A percentile compares a stretch with the other conserved stretches of the same genome.
Evolutionary conservation across 768 basidiomycete genomes (phyloP).

Genomic region (Termitomyces sp.): DNA sequence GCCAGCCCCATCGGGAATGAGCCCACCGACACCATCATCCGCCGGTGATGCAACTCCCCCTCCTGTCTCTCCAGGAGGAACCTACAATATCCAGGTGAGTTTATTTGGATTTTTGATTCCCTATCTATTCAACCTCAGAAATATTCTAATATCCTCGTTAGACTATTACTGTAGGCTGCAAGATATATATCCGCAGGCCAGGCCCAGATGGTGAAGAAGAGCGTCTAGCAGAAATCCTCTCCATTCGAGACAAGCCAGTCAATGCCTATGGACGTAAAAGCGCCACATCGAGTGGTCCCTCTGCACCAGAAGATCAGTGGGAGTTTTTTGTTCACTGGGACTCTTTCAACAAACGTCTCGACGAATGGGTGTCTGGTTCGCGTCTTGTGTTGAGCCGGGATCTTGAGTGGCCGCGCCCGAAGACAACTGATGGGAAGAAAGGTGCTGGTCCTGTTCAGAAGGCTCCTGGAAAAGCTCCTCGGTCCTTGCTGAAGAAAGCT

Average conservation of each 20-base stretch:
- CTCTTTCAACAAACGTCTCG: constrained; percentile 97
- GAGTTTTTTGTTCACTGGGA: constrained; percentile 99
- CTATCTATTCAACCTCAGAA: constrained; percentile 27
- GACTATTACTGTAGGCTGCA: constrained; percentile 92
- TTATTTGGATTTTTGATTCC: constrained; percentile 7
- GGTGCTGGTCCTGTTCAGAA: constrained; percentile 41
- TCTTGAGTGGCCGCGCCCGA: constrained; percentile 95
- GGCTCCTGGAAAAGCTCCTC: constrained; percentile 61
- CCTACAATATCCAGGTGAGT: constrained; percentile 72
- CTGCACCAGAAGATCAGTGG: constrained; percentile 70
- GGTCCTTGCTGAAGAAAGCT: constrained; percentile 64
- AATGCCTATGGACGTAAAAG: constrained; percentile 54
- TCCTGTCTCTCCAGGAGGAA: constrained; percentile 68
- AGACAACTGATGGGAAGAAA: constrained; percentile 58
- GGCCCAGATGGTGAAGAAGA: constrained; percentile 80
- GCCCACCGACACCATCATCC: constrained; percentile 38
- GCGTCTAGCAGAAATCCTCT: constrained; percentile 92
- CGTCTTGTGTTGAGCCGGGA: constrained; percentile 81
- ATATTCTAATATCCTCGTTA: constrained; percentile 26
- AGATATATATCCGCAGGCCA: constrained; percentile 87
- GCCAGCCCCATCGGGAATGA: constrained; percentile 6
- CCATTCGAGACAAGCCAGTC: constrained; percentile 83
- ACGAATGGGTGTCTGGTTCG: constrained; percentile 93
- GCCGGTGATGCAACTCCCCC: constrained; percentile 50
- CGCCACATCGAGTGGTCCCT: constrained; percentile 30